Evolutionary conservation across 176 grass and related monocot species (phyloP).

Genomic region (Aegilops tauschii): DNA sequence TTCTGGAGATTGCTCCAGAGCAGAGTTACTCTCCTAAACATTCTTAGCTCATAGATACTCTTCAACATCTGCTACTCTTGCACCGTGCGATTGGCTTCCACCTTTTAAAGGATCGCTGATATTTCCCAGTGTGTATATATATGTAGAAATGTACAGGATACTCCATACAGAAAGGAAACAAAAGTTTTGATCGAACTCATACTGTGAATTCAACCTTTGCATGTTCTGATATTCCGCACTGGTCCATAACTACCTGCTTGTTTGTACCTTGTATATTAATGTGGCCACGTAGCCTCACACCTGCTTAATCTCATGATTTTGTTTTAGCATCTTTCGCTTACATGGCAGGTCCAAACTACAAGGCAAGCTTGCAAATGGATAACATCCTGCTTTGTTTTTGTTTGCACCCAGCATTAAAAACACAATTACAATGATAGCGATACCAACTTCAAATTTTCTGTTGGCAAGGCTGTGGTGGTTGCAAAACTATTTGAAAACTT

Average conservation of each 20-base stretch:
- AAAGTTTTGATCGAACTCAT: constrained; percentile 31
- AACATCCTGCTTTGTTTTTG: not conserved
- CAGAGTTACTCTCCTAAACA: constrained; percentile 54
- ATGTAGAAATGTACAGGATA: constrained; percentile 25
- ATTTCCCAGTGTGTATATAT: not conserved
- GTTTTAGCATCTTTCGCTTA: not conserved
- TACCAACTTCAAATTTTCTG: not conserved
- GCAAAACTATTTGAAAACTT: not conserved
- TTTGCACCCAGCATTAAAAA: not conserved
- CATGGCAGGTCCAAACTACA: no score
- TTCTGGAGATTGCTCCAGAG: constrained; percentile 56
- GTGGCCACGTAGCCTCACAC: no score
- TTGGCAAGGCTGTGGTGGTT: not conserved
- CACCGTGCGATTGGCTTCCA: constrained; percentile 30
- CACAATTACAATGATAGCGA: not conserved
- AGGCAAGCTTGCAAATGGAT: no score
- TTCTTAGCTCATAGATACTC: constrained; percentile 33
- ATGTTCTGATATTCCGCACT: not conserved
- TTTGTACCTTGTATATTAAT: no score
- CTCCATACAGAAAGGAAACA: constrained; percentile 5
- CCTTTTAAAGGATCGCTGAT: constrained; percentile 35
- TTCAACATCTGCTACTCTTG: not conserved
- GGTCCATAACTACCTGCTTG: no score
- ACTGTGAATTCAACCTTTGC: not conserved
- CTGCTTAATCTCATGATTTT: no score